Base-by-base conservation (phyloP, 192 early-diverging fungal genomes). In the Coemansia sp. region DNA sequence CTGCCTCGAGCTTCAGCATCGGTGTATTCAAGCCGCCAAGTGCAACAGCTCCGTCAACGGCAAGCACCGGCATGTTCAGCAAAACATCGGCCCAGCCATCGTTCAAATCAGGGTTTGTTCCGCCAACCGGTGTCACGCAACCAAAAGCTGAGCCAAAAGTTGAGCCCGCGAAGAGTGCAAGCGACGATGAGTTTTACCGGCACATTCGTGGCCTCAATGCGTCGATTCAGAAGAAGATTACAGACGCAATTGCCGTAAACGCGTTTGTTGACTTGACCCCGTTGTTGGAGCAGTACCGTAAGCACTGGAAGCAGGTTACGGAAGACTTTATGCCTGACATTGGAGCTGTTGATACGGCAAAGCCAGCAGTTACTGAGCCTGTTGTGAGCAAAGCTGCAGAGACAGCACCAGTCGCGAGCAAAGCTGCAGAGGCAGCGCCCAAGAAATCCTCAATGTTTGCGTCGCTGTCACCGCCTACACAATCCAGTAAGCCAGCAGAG, bases 191-290 rank as follows among this genome's bases (percentile, higher is more conserved):
- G 38, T 69, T 69, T 24, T 77, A 67, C 54, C 73, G 64, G 19
- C 70, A 71, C 43, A 67, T 82, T 47, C 80, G 80, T 22, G 80
- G 80, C 5, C 72, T 82, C 14, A 82, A 82, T 49, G 65, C 73
- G n/a, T 77, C 75, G 43, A 41, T 82, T 41, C 65, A 78, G 38
- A 77, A 68, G 41, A 67, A 73, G 47, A 74, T 82, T 24, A 25
- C 14, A 17, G 72, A 70, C 47, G 75, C 75, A 2, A 38, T 82
- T 15, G 45, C 49, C 0, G 52, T 23, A 19, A 75, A 82, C 23
- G 62, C 71, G 14, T 82, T 82, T 73, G 74, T 68, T 19, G 67
- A 82, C 37, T 59, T 82, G 23, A 68, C 67, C 3, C 75, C 74
- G 24, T 50, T 82, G 27, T 64, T 82, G 25, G 60, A 65, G 24